Base-by-base conservation (phyloP, 1,284 basidiomycete genomes). In the Marasmius oreades region DNA sequence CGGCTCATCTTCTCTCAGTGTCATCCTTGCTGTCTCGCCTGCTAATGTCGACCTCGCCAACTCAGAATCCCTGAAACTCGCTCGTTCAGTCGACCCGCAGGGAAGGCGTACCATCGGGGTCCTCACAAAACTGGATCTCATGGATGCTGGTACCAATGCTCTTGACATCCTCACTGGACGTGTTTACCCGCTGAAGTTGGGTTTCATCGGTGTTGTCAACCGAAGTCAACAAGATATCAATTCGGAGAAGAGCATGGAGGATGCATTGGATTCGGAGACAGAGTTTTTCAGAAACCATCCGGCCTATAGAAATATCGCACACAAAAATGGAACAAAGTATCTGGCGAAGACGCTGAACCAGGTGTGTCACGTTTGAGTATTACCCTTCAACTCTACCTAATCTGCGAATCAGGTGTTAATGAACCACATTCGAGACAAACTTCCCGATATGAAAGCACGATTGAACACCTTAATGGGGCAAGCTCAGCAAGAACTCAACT, bases 401-500 rank as follows among this genome's bases (percentile, higher is more conserved):
- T 8, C 56, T 28, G 54, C 46, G 28, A 20, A 50, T 6, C 52
- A 93, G 90, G 95, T 98, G 39, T 76, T 99, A 59, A 90, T 99
- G 85, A 93, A 92, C 72, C 97, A 99, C 71, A 99, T 99, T 64
- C 86, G 97, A 55, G 97, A 99, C 68, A 98, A 99, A 74, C 79
- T 99, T 39, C 97, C 97, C 0, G 97, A 99, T 72, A 99, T 99
- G 97, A 99, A 99, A 73, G 97, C 97, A 12, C 84, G 95, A 18
- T 77, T 99, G 61, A 99, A 99, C 71, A 99, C 97, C 6, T 77
- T 99, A 14, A 99, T 99, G 93, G 95, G 95, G 11, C 97, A 99
- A 75, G 95, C 97, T 4, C 95, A 98, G 70, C 97, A 99, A 73
- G 97, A 99, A 71, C 82, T 99, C 47, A 93, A 93, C 72, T 88